Evolutionary conservation across 257 asterid species (phyloP).

Genomic region (Solanum okadae): DNA sequence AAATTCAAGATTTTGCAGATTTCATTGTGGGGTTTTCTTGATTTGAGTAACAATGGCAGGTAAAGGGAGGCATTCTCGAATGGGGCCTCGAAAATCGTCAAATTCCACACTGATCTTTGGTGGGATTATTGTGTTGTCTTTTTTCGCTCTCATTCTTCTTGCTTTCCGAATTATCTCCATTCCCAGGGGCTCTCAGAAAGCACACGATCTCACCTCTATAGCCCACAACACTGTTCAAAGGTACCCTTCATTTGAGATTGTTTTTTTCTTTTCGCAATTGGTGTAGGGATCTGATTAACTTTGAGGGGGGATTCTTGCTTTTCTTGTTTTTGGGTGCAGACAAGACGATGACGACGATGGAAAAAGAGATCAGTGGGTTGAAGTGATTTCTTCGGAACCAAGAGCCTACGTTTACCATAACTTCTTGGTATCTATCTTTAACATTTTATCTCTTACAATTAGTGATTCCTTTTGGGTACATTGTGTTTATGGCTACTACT

Average conservation of each 20-base stretch:
- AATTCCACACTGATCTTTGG: conserved; percentile 35
- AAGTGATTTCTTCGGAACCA: conserved; percentile 92
- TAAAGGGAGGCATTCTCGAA: conserved; percentile 57
- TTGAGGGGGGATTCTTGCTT: background rate
- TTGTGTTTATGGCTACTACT: background rate
- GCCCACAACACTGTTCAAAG: conserved; percentile 41
- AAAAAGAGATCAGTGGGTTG: conserved; percentile 82
- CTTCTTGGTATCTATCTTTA: conserved; percentile 51
- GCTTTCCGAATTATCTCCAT: conserved; percentile 51
- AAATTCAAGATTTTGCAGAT: background rate
- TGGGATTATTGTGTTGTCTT: conserved; percentile 37
- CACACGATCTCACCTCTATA: conserved; percentile 64
- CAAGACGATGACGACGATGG: conserved; percentile 45
- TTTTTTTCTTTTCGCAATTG: background rate
- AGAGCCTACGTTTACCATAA: conserved; percentile 79
- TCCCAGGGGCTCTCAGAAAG: conserved; percentile 38
- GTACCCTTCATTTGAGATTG: conserved; percentile 16
- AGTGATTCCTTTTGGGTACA: background rate
- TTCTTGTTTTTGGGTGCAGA: conserved; percentile 15
- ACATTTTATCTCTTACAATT: background rate
- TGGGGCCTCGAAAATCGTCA: conserved; percentile 33
- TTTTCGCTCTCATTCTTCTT: conserved; percentile 40
- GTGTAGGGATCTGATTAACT: background rate
- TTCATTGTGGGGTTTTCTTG: background rate
- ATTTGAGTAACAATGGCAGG: conserved; percentile 41